Percentiles rank a stretch among this genome's conserved stretches.
These are phyloP conservation scores for Penicillium subrubescens DNA, from an alignment of 495 filamentous ascomycete genomes.

Conservation along the genomic window DNA sequence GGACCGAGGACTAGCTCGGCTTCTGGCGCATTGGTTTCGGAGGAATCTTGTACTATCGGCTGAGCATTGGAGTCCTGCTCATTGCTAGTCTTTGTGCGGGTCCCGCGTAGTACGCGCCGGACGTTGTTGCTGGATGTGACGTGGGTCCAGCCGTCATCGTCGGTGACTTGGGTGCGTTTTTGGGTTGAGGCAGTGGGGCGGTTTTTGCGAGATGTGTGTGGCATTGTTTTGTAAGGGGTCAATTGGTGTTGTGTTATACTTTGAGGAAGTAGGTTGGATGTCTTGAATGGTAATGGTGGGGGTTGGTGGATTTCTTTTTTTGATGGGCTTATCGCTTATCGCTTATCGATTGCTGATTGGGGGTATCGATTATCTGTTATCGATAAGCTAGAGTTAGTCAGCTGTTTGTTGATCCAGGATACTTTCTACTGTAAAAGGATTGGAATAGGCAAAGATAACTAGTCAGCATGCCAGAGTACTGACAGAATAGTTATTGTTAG, in stretches of 20 bases:
- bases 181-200: constrained; percentile 25
- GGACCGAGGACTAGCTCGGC: constrained; percentile 19
- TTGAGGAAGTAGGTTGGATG: background rate
- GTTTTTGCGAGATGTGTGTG: constrained; percentile 50
- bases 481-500: too few relatives aligned
- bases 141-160: constrained; percentile 59
- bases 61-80: background rate
- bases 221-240: constrained; percentile 36
- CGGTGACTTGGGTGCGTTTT: constrained; percentile 51
- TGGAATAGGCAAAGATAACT: background rate
- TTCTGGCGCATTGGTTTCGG: background rate
- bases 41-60: background rate
- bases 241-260: constrained; percentile 13
- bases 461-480: too few relatives aligned
- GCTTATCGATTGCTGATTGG: background rate
- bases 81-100: background rate
- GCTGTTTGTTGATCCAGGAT: background rate
- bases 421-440: too few relatives aligned
- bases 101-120: constrained; percentile 21
- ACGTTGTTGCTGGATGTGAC: constrained; percentile 41
- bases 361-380: background rate
- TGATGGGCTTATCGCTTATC: background rate
- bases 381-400: background rate
- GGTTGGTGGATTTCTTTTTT: background rate
- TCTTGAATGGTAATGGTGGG: background rate